Evolutionary conservation across 129 eudicot genomes (phyloP).

Genomic region (Flaveria brownii): DNA sequence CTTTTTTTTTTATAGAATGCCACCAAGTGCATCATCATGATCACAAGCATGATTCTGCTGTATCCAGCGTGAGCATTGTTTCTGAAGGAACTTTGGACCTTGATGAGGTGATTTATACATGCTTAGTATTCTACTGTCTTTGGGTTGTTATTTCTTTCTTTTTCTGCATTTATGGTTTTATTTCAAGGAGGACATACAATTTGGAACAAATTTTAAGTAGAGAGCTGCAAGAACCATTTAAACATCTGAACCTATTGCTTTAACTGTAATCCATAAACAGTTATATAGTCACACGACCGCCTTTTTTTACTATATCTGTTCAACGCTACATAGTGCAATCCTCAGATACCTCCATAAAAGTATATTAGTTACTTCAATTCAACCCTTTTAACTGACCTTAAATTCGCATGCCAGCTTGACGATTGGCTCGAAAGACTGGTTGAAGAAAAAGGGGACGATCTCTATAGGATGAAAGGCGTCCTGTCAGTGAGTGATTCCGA

Average conservation of each 20-base stretch:
- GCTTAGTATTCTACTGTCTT: constrained; percentile 2
- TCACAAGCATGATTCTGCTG: constrained; percentile 89
- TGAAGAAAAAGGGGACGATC: constrained; percentile 91
- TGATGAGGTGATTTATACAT: constrained; percentile 63
- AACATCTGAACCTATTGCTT: not conserved
- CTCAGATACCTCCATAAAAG: not conserved
- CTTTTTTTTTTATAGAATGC: constrained; percentile 43
- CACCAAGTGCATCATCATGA: constrained; percentile 74
- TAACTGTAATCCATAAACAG: not conserved
- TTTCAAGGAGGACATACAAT: not conserved
- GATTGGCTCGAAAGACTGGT: constrained; percentile 95
- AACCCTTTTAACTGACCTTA: not conserved
- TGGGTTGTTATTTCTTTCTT: not conserved
- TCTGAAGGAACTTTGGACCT: constrained; percentile 91
- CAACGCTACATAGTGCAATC: not conserved
- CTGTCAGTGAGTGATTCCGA: constrained; percentile 72
- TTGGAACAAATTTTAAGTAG: not conserved
- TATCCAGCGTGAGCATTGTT: constrained; percentile 92
- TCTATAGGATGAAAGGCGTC: constrained; percentile 91
- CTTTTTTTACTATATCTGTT: not conserved
- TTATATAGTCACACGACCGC: not conserved
- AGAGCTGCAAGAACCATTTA: not conserved
- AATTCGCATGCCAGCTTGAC: constrained; percentile 55
- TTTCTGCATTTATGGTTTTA: not conserved
- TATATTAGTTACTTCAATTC: not conserved